These are phyloP conservation scores for Musa balbisiana DNA, from an alignment of 202 grass and related monocot genomes.

Conservation along the genomic window DNA sequence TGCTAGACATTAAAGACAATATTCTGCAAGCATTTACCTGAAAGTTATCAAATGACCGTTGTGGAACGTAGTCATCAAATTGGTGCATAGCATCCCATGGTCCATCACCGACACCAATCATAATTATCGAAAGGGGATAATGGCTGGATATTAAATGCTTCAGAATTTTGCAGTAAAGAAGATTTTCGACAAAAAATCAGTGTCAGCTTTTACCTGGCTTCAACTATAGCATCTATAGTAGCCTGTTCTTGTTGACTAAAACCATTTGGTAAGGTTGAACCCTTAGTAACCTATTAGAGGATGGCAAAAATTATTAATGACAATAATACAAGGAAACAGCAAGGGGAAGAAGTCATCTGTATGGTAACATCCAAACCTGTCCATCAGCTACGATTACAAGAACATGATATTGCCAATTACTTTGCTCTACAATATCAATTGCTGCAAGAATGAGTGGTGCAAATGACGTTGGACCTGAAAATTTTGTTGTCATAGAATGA, in stretches of 20 bases:
- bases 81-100: conserved; percentile 35
- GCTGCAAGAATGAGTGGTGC: conserved; percentile 35
- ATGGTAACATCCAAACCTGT: conserved; percentile 11
- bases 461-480: conserved; percentile 35
- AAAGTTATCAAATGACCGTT: conserved; percentile 34
- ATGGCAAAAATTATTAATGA: background rate
- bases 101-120: conserved; percentile 42
- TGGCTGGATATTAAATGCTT: conserved; percentile 14
- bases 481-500: background rate
- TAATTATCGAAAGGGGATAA: conserved; percentile 32
- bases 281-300: background rate
- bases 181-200: background rate
- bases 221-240: conserved; percentile 32
- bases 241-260: conserved; percentile 23
- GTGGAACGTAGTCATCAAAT: conserved; percentile 39
- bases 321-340: background rate
- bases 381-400: conserved; percentile 38
- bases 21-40: conserved; percentile 15
- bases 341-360: background rate
- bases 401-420: conserved; percentile 40
- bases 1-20: background rate
- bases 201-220: conserved; percentile 32
- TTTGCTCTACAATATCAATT: conserved; percentile 29
- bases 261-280: background rate
- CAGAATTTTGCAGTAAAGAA: background rate